Percentiles rank a stretch among this genome's conserved stretches.
phyloP scores from a whole-genome alignment of 2,329 filamentous ascomycete genomes.

The Biscogniauxia sp. region DNA sequence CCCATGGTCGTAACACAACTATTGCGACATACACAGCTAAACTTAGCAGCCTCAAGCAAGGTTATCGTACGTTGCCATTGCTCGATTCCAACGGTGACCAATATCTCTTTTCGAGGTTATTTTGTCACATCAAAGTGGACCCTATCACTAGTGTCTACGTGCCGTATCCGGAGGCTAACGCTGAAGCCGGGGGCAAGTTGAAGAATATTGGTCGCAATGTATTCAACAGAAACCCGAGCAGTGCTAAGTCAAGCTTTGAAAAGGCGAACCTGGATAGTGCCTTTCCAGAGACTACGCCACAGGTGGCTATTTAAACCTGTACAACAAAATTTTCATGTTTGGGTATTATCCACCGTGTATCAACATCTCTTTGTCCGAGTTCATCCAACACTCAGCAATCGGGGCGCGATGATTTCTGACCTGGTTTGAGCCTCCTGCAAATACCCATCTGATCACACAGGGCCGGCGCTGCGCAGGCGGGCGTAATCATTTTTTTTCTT shows the following conservation, averaged over 20 bases:
- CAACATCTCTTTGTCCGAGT: slow-evolving; percentile 21
- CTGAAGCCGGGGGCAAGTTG: slow-evolving; percentile 50
- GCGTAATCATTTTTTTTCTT: slow-evolving; percentile 20
- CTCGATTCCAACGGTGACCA: slow-evolving; percentile 87
- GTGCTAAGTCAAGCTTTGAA: slow-evolving; percentile 50
- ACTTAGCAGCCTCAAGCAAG: slow-evolving; percentile 82
- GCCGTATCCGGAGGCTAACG: slow-evolving; percentile 40
- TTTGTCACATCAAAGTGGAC: slow-evolving; percentile 77
- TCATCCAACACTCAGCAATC: slow-evolving; percentile 10
- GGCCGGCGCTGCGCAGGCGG: slow-evolving; percentile 23
- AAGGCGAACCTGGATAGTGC: slow-evolving; percentile 45
- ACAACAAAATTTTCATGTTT: slow-evolving; percentile 16
- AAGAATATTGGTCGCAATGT: slow-evolving; percentile 57
- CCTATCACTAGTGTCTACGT: slow-evolving; percentile 57
- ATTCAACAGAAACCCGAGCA: slow-evolving; percentile 52
- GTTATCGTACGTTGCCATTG: slow-evolving; percentile 88
- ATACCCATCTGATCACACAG: slow-evolving; percentile 29
- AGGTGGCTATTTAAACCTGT: slow-evolving; percentile 13
- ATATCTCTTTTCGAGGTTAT: slow-evolving; percentile 91
- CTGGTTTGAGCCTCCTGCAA: slow-evolving; percentile 24
- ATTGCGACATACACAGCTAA: slow-evolving; percentile 92
- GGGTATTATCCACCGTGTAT: slow-evolving; percentile 22
- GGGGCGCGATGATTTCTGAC: slow-evolving; percentile 19
- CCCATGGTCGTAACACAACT: slow-evolving; percentile 60
- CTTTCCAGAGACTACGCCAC: slow-evolving; percentile 28